Base-by-base conservation (phyloP, 192 early-diverging fungal species). In the Chytriomyces confervae region DNA sequence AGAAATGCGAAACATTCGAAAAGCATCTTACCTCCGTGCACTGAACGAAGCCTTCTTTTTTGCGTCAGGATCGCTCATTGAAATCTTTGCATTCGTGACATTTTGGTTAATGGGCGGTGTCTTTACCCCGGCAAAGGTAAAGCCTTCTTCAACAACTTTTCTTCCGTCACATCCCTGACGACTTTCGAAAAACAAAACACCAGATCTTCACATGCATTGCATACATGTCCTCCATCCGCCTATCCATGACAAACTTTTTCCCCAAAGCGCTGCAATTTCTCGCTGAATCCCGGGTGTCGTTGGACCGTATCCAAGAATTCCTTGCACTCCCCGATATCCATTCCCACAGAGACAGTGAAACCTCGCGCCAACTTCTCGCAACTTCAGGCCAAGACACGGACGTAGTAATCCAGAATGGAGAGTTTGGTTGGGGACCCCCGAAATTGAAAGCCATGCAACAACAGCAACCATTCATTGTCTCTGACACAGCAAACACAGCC, bases 21-120 rank as follows among this genome's bases (percentile, higher is more conserved):
- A 72, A 24, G 80, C 84, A 1, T 66, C 77, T 11, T 64, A 78
- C 6, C 66, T 89, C 9, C 77, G 83, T 2, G 84, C 85, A 5
- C 23, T 85, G 0, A 89, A 89, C 76, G 85, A 89, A 68, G 83
- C 87, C 0, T 44, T 87, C 50, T 89, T 83, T 76, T 89, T 87
- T 74, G 61, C 81, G 5, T 82, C 82, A 1, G 61, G 82, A 16
- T 27, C 77, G 49, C 47, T 88, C 24, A 82, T 86, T 57, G 70
- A 83, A 9, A 27, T 87, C 11, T 81, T 79, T 60, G 84, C 84
- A 7, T 88, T 88, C 65, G 46, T 79, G 5, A 76, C 81, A 6
- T 87, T 77, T 65, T 84, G 80, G 67, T 51, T 87, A 3, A 50
- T 80, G 6, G 85, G 87, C 47, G 87, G 85, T 4, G 66, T 66